Base-by-base conservation (phyloP, 805 yeast species). In the Yamadazyma takamatsuzukensis region DNA sequence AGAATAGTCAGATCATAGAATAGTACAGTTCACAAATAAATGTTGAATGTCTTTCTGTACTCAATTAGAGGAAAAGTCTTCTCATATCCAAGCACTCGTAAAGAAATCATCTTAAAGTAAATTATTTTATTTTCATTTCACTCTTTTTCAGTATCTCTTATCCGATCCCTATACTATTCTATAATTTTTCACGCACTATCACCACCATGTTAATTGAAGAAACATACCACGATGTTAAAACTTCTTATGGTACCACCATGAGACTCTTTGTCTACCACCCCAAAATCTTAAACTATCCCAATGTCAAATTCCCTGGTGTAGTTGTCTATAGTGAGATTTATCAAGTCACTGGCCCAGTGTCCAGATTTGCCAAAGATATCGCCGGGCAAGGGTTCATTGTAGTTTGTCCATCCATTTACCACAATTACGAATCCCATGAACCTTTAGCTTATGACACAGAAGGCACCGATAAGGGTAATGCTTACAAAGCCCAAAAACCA, bases 291-390 rank as follows among this genome's bases (percentile, higher is more conserved):
- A 79, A 79, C 34, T 83, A 80, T 58, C 90, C 93, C n/a, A 58
- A 69, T 24, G 93, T 84, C 35, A 79, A 77, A 51, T 83, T 83
- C 50, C 93, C 94, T 1, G 94, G 83, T 24, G 93, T 84, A 2
- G 57, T 84, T 21, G 85, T 83, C 11, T 83, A 77, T 59, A 76
- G 85, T 34, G 94, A 83, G 55, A 83, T 83, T 44, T 83, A 83
- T 56, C 94, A 84, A 56, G 90, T 47, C 7, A 79, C 86, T 6
- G 94, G 94, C 0, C 93, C 94, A 3, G 94, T 83, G 18, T 61
- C 83, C 5, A 63, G 93, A 40, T 79, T 83, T 50, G 90, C 86
- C 18, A 80, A 80, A 46, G 79, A 73, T 44, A 83, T 83, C 48
- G 90, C 90, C 1, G 78, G 85, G 15, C 82, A 80, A 50, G 94